Base-by-base conservation (phyloP, 106 monocot genomes). In the Dendrobium catenatum region DNA sequence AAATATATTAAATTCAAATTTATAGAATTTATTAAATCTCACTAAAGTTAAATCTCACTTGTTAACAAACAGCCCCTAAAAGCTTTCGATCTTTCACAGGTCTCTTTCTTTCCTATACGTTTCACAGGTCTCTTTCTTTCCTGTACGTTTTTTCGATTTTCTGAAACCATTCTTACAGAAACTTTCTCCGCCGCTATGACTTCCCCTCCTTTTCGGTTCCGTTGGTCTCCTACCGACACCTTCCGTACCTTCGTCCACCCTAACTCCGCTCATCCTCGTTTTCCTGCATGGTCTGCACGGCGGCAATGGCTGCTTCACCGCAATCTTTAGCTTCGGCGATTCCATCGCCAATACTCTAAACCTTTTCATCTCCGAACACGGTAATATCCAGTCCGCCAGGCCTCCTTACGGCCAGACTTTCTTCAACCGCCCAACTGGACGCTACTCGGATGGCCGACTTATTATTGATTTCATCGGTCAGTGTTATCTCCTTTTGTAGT, bases 261-360 rank as follows among this genome's bases (percentile, higher is more conserved):
- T 68, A 2, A 6, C 10, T 6, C 29, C 22, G 16, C 20, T 76
- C 29, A 15, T 78, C 29, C 31, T 78, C 51, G 0, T 37, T 13
- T 18, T 56, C 29, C 77, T 78, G 13, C 37, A 55, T 8, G 3
- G 33, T 42, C 7, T 59, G 42, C 33, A 46, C 1, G 24, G 54
- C 22, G 42, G 78, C 26, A 16, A 46, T 16, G 29, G 85, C 75
- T 79, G 88, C 81, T 86, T 80, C 73, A 49, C 42, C 31, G 78
- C 86, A 54, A 86, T 92, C 43, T 88, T 88, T 74, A 87, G 82
- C 86, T 90, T 90, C 73, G 90, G 93, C 6, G 93, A 93, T 78
- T 93, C 90, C 2, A 70, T 88, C 17, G 76, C 81, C 11, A 88
- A 93, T 79, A 83, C 84, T 41, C 90, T 85, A 1, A 93, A 93